Evolutionary conservation across 768 basidiomycete genomes (phyloP).

Genomic region (Xerocomellus intermedius): DNA sequence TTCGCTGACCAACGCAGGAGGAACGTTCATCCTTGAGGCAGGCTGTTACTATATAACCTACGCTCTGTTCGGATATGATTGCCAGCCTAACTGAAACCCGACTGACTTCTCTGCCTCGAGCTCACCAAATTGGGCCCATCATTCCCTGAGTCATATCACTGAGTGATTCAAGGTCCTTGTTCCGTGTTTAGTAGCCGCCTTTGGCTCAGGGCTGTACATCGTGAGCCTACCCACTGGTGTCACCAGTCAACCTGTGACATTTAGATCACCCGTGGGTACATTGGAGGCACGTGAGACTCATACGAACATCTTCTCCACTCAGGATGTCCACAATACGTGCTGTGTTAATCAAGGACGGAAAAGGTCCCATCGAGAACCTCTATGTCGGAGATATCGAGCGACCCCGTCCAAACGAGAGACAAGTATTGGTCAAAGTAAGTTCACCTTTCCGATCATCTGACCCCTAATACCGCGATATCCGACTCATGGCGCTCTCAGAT

Average conservation of each 20-base stretch:
- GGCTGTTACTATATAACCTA: not conserved
- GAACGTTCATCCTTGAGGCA: not conserved
- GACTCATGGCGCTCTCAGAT: conserved; percentile 42
- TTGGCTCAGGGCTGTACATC: conserved; percentile 3
- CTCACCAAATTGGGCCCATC: not conserved
- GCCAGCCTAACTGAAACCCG: not conserved
- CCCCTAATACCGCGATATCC: not conserved
- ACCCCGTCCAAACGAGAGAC: conserved; percentile 52
- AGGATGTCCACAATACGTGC: conserved; percentile 60
- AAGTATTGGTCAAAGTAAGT: conserved; percentile 80
- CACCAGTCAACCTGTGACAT: not conserved
- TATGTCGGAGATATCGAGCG: conserved; percentile 71
- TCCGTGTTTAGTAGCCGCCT: not conserved
- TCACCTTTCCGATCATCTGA: not conserved
- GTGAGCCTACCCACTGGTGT: not conserved
- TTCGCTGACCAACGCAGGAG: not conserved
- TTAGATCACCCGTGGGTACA: not conserved
- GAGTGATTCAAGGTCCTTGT: not conserved
- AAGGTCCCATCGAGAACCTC: conserved; percentile 74
- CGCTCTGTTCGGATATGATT: conserved; percentile 4
- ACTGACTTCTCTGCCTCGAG: not conserved
- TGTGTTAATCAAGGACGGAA: conserved; percentile 71
- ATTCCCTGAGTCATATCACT: not conserved
- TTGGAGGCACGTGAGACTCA: not conserved
- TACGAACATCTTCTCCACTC: not conserved